Evolutionary conservation across 345 rosid genomes (phyloP), one percentile per base, ranked within the genome.

Genomic region (Eucalyptus viminalis): DNA sequence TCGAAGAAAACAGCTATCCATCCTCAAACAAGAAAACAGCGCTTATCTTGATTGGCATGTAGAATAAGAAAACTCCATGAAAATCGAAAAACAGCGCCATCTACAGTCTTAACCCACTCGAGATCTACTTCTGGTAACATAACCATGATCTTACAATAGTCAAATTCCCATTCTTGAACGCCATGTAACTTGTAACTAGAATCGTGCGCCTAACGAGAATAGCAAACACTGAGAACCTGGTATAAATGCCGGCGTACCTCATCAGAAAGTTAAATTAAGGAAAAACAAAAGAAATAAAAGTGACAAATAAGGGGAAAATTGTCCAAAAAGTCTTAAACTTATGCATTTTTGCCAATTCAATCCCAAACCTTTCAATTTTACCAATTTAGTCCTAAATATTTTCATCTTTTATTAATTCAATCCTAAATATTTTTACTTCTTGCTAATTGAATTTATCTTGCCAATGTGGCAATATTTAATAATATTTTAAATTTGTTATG

Each of bases 371-470:
- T 53, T 53, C 2, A 53, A 51, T 53, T 53, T 53, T 53, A 53
- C 9, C 9, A 53, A 53, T 53, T 53, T 0, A 19, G 0, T 53
- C 4, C 9, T 1, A 53, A 19, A 17, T 0, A 7, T 53, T 7
- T 53, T 53, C 4, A 53, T 53, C 9, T 53, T 53, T 53, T 7
- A 0, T 53, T 53, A 53, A 53, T 53, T 53, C 1, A 19, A 1
- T 53, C 1, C 0, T 53, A 53, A 53, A 53, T 19, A 17, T 7
- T 51, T 51, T 51, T 0, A 51, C 4, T 51, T 51, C 1, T 51
- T 51, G 2, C 8, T 1, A 1, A 6, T 50, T 50, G 53, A 49
- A 6, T 49, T 6, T 49, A 14, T 5, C 7, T 6, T 0, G 17
- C 6, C 16, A 49, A 49, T 14, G 5, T 49, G 5, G 6, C 6